Evolutionary conservation across 1,284 basidiomycete genomes (phyloP).

Genomic region (Volvariella surrecta): DNA sequence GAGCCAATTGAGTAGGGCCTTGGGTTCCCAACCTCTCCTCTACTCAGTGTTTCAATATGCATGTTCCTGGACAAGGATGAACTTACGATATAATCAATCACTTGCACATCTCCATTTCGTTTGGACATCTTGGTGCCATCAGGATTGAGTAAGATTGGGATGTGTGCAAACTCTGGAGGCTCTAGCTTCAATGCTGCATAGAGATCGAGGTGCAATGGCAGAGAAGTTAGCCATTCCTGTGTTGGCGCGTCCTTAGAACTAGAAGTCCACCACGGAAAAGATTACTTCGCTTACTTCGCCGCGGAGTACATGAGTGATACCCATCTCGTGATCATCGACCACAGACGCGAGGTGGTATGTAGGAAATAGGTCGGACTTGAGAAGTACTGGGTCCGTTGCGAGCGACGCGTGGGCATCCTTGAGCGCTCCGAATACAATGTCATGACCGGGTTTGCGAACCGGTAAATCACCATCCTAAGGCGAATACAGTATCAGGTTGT

Average conservation of each 20-base stretch:
- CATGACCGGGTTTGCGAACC: conserved; percentile 35
- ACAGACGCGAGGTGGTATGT: conserved; percentile 97
- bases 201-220: conserved; percentile 89
- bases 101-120: conserved; percentile 82
- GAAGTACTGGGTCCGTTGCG: conserved; percentile 85
- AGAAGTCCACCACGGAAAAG: too few relatives aligned
- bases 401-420: conserved; percentile 70
- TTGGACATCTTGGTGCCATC: conserved; percentile 96
- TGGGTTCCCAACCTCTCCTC: conserved; percentile 83
- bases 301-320: conserved; percentile 89
- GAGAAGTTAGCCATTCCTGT: conserved; percentile 93
- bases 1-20: conserved; percentile 88
- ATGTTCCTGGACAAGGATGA: conserved; percentile 1
- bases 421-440: conserved; percentile 73
- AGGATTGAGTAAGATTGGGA: conserved; percentile 85
- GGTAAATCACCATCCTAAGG: conserved; percentile 48
- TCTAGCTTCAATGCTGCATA: conserved; percentile 72
- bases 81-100: conserved; percentile 78
- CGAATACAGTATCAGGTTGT: neutral
- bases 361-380: conserved; percentile 91
- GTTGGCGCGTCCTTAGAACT: neutral
- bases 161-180: conserved; percentile 82
- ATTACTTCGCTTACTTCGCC: too few relatives aligned
- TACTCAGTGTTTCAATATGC: conserved; percentile 17
- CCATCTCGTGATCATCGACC: conserved; percentile 95